Conservation (phyloP, 352 stramenopile species). For the Thalassiosira hispida region DNA sequence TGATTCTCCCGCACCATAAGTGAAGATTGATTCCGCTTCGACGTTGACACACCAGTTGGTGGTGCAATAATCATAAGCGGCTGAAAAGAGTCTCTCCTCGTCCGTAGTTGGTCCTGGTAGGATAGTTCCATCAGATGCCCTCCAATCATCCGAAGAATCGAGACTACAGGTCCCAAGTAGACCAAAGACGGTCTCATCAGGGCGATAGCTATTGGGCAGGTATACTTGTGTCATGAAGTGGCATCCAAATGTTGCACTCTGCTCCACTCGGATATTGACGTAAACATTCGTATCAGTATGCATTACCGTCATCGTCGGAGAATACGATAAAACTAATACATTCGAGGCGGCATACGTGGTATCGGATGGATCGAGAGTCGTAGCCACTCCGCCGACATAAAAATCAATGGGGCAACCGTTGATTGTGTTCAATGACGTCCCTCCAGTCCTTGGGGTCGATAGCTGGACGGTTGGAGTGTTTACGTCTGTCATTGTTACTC, state of each 20-base stretch:
- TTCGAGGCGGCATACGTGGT: too few species aligned
- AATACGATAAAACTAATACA: too few species aligned
- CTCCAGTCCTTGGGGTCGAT: background rate
- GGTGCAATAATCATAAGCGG: background rate
- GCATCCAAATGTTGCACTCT: background rate
- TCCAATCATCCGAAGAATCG: background rate
- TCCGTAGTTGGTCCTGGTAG: background rate
- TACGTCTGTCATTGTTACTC: background rate
- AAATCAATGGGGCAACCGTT: background rate
- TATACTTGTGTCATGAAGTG: background rate
- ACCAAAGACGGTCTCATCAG: background rate
- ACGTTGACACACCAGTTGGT: background rate
- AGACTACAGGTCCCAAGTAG: background rate
- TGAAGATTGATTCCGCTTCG: background rate
- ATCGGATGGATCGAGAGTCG: too few species aligned
- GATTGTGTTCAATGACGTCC: background rate
- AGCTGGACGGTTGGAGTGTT: background rate
- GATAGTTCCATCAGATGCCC: background rate
- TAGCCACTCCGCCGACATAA: too few species aligned
- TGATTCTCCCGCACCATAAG: background rate
- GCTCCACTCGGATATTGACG: background rate
- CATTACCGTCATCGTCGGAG: too few species aligned
- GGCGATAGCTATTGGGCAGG: background rate
- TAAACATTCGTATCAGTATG: too few species aligned
- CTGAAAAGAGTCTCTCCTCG: background rate